phyloP scores from a whole-genome alignment of 148 eudicot species.

The Heliamphora exappendiculata region DNA sequence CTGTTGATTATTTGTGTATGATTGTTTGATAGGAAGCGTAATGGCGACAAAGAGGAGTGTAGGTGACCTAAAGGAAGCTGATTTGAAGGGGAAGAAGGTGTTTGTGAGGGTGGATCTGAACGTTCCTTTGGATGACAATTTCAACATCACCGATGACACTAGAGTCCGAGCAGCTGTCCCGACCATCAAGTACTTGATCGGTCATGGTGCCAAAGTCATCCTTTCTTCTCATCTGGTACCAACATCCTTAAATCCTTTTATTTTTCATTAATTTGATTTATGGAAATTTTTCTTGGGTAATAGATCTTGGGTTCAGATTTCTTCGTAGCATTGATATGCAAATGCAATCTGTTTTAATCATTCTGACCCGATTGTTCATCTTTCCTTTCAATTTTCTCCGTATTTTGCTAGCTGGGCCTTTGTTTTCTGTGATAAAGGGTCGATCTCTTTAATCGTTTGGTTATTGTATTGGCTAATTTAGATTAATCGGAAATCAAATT shows the following conservation, averaged over 20 bases:
- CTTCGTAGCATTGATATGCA: not conserved
- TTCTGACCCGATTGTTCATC: not conserved
- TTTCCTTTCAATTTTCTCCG: too few relatives aligned
- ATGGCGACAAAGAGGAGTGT: conserved; percentile 83
- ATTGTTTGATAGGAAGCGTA: not conserved
- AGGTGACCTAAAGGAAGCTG: conserved; percentile 52
- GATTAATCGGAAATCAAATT: not conserved
- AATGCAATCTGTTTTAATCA: not conserved
- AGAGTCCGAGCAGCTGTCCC: conserved; percentile 50
- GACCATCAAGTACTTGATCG: conserved; percentile 46
- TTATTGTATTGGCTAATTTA: not conserved
- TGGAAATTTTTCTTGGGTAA: not conserved
- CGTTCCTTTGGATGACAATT: conserved; percentile 67
- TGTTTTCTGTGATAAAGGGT: not conserved
- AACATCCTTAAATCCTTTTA: too few relatives aligned
- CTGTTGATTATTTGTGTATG: not conserved
- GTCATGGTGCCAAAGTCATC: conserved; percentile 41
- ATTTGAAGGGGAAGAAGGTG: conserved; percentile 78
- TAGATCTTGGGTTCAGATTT: not conserved
- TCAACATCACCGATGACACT: conserved; percentile 65
- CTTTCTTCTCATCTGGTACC: conserved; percentile 47
- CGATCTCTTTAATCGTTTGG: not conserved
- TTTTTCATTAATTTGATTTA: not conserved
- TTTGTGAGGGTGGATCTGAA: conserved; percentile 74
- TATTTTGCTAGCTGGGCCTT: not conserved